Evolutionary conservation across 2,329 filamentous ascomycete species (phyloP), one percentile per base, ranked within the genome.

Genomic region (Ceratocystis albifundus): DNA sequence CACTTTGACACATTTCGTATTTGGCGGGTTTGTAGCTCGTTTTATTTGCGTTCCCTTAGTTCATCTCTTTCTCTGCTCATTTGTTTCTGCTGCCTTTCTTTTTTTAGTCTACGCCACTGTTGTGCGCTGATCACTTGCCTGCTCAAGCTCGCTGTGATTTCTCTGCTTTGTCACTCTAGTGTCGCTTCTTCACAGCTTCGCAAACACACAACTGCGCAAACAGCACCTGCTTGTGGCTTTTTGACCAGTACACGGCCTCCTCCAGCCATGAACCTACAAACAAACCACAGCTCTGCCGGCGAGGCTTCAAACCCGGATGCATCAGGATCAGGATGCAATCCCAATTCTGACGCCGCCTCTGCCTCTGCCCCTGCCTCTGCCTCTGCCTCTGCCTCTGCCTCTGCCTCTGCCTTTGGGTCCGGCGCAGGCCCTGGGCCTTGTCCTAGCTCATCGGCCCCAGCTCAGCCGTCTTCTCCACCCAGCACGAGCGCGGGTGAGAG

Each of bases 401-500:
- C n/a, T n/a, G n/a, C n/a, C 7, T 30, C 25, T 17, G 20, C 6
- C 12, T 59, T 55, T 41, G 36, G 22, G 22, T 6, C 45, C 55
- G 36, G 55, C 22, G 10, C 53, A 10, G 46, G 6, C 22, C 12
- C 17, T 41, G 50, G n/a, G 17, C n/a, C 50, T 7, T 61, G 59
- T 17, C 28, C 45, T 17, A 50, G 46, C 17, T n/a, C 46, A 50
- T n/a, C n/a, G 8, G 46, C 46, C 2, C 22, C 20, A 61, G 46
- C n/a, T 7, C 36, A 15, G 20, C 22, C 22, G 1, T 36, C 32
- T 12, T 36, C 12, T 22, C 45, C 20, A 1, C 3, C 45, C 10
- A 77, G 79, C 61, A 71, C 73, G n/a, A 75, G 75, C 64, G 17
- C 36, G 32, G 32, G 17, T 25, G 53, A 61, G 32, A 30, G 50